phyloP scores from a whole-genome alignment of 441 rosid genomes.

The Macaranga tanarius region DNA sequence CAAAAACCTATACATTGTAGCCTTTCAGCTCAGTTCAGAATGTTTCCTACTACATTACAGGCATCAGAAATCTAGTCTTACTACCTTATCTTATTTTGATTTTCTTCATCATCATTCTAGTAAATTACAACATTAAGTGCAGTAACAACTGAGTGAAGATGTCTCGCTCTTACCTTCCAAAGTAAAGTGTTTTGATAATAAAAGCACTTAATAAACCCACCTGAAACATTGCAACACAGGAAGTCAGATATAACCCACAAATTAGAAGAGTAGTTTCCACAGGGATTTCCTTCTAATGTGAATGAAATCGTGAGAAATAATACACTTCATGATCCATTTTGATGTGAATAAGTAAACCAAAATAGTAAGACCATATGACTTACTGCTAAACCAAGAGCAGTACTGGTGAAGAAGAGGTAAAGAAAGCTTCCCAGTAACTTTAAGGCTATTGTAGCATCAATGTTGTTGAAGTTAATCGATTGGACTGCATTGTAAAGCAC shows the following conservation, averaged over 20 bases:
- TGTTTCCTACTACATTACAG: background rate
- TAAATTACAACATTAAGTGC: conserved; percentile 1
- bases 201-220: conserved; percentile 62
- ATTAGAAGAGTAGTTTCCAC: background rate
- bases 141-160: background rate
- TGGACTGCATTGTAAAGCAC: conserved; percentile 71
- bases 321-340: background rate
- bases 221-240: conserved; percentile 36
- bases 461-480: conserved; percentile 37
- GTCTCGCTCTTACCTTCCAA: conserved; percentile 49
- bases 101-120: background rate
- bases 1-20: background rate
- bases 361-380: conserved; percentile 29
- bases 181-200: conserved; percentile 69
- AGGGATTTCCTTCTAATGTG: background rate
- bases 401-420: conserved; percentile 63
- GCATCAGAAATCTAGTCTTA: background rate
- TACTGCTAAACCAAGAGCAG: conserved; percentile 60
- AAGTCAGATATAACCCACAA: conserved; percentile 16
- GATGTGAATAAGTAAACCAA: background rate
- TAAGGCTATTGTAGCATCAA: conserved; percentile 38
- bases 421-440: conserved; percentile 61
- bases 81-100: background rate
- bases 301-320: background rate
- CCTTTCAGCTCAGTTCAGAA: background rate